phyloP scores from a whole-genome alignment of 805 yeast genomes.

The Lipomyces yamadae region DNA sequence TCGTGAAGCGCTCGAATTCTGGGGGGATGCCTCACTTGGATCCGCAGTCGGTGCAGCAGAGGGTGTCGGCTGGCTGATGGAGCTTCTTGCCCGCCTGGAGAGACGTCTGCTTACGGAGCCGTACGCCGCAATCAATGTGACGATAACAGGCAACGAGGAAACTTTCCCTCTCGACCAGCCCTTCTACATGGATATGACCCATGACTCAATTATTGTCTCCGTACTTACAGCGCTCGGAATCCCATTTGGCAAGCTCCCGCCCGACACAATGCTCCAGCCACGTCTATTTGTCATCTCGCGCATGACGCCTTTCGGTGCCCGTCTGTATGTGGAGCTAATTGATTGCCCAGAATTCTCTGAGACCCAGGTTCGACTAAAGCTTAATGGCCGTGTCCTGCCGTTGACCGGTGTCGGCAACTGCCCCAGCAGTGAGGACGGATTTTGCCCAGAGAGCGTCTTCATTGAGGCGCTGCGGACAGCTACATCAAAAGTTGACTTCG shows the following conservation, averaged over 20 bases:
- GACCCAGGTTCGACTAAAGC: conserved; percentile 44
- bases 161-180: conserved; percentile 53
- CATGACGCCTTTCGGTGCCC: conserved; percentile 51
- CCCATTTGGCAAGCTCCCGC: conserved; percentile 49
- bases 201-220: conserved; percentile 70
- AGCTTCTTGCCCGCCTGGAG: conserved; percentile 51
- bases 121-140: conserved; percentile 55
- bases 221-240: conserved; percentile 70
- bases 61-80: conserved; percentile 62
- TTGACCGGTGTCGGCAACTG: conserved; percentile 45
- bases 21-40: conserved; percentile 69
- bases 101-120: conserved; percentile 58
- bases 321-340: conserved; percentile 49
- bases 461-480: conserved; percentile 42
- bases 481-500: conserved; percentile 41
- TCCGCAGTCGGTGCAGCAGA: conserved; percentile 59
- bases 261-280: conserved; percentile 51
- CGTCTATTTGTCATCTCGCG: conserved; percentile 49
- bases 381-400: conserved; percentile 49
- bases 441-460: conserved; percentile 45
- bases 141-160: conserved; percentile 42
- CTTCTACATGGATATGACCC: conserved; percentile 72
- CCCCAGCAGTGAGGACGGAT: conserved; percentile 43
- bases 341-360: conserved; percentile 42
- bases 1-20: conserved; percentile 60